A percentile compares a stretch with the other conserved stretches of the same genome.
phyloP scores from a whole-genome alignment of 2,329 filamentous ascomycete species.

The Fusarium sp. region DNA sequence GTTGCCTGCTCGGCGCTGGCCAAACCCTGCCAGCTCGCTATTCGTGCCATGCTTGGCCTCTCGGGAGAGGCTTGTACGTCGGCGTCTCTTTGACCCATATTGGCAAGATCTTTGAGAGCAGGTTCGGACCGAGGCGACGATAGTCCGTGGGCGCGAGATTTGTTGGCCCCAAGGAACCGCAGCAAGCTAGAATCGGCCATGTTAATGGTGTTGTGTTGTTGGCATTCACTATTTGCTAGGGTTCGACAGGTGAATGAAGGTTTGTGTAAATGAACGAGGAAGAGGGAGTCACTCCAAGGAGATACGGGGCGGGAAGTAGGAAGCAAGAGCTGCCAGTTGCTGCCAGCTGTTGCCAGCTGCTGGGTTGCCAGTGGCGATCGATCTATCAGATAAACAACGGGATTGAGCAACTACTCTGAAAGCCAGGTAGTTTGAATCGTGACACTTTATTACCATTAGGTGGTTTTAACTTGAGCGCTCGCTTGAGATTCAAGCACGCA shows the following conservation, averaged over 20 bases:
- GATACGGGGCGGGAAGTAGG: neutral
- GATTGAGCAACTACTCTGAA: neutral
- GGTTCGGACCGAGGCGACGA: conserved; percentile 36
- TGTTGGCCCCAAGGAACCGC: conserved; percentile 39
- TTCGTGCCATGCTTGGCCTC: conserved; percentile 15
- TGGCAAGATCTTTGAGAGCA: conserved; percentile 29
- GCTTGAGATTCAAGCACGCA: neutral
- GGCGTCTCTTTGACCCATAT: conserved; percentile 3
- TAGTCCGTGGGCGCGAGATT: conserved; percentile 34
- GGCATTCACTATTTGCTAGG: neutral
- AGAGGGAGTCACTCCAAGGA: neutral
- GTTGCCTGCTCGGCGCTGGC: neutral
- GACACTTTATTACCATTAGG: neutral
- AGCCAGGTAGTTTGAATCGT: neutral
- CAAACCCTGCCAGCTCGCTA: conserved; percentile 29
- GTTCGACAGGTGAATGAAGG: neutral
- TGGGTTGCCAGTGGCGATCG: neutral
- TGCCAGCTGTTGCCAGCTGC: neutral
- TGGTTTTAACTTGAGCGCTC: neutral
- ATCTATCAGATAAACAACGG: neutral
- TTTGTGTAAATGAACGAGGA: neutral
- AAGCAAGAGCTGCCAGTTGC: neutral
- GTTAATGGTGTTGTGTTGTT: neutral
- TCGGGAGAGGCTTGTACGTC: conserved; percentile 3
- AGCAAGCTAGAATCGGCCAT: conserved; percentile 42